Conservation (phyloP, 139 green algal genomes). For the Tetradesmus obliquus region DNA sequence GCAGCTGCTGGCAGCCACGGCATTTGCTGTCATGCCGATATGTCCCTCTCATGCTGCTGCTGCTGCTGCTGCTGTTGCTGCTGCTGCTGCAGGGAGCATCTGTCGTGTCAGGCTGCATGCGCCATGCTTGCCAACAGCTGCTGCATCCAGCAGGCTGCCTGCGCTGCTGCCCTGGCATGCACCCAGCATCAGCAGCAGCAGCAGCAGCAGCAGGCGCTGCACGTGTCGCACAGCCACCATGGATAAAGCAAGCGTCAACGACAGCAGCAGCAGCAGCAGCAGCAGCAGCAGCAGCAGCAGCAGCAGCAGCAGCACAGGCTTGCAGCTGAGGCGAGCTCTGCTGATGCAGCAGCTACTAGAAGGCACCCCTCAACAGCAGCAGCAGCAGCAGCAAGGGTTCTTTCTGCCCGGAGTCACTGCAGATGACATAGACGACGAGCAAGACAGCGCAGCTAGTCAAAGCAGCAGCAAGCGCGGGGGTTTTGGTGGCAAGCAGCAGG, state of each 20-base stretch:
- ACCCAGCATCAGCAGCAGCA: conserved; percentile 4
- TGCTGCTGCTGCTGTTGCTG: background rate
- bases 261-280: background rate
- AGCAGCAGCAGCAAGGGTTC: background rate
- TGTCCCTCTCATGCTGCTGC: background rate
- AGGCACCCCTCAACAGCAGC: background rate
- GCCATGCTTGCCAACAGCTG: background rate
- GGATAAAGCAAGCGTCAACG: background rate
- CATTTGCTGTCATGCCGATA: background rate
- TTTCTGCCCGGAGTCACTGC: background rate
- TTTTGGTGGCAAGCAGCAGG: background rate
- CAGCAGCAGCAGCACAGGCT: conserved; percentile 16
- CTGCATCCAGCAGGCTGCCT: background rate
- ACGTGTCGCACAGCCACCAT: background rate
- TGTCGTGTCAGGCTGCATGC: background rate
- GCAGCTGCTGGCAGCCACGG: too few relatives aligned
- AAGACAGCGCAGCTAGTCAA: background rate
- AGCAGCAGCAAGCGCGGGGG: background rate
- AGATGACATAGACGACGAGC: background rate
- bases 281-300: background rate
- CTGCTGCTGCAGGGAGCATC: background rate
- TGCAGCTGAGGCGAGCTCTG: background rate
- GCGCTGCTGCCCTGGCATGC: background rate
- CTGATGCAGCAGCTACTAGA: conserved; percentile 5
- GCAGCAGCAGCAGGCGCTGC: background rate